Evolutionary conservation across 1,284 basidiomycete species (phyloP), one percentile per base, ranked within the genome.

Genomic region (Pascua guehoae): DNA sequence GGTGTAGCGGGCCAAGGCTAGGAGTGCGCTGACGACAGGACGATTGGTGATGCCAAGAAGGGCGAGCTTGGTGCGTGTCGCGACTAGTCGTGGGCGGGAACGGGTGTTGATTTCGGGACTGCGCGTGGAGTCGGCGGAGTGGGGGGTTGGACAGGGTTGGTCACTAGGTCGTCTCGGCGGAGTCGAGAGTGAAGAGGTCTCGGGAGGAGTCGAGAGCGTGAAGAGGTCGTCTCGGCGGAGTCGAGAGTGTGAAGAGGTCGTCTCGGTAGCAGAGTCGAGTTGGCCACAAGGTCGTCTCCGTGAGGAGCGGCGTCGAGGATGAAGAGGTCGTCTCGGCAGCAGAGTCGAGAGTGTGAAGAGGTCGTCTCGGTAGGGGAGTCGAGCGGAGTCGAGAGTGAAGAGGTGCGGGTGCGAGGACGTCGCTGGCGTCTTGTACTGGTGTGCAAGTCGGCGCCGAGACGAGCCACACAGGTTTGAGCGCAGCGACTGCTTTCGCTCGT

Each of bases 41-140:
- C 93, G 73, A 94, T 94, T 61, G 88, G 90, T 51, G 93, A 96
- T 68, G 88, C 89, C 55, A 97, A 96, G 78, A 84, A 83, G 24
- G 93, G 92, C 15, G 80, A 80, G 63, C 82, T 85, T 54, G 80
- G 62, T 66, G 51, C 12, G 58, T 61, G 37, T 47, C 24, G 42
- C 38, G 38, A 14, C 17, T 10, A n/a, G 8, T 8, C 15, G 18
- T 1, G 11, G 37, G n/a, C 36, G 39, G 18, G 44, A 18, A 24
- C 18, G 24, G 41, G 10, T 12, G 53, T 12, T n/a, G n/a, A n/a
- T n/a, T n/a, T n/a, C n/a, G n/a, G 40, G 51, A 32, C 24, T 32
- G 15, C n/a, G 36, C n/a, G n/a, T n/a, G 37, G 42, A 17, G 36
- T 24, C 5, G 10, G 8, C 39, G 12, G 39, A 41, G 10, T 44